phyloP scores from a whole-genome alignment of 352 stramenopile species.

The Thalassiosira ordinaria region DNA sequence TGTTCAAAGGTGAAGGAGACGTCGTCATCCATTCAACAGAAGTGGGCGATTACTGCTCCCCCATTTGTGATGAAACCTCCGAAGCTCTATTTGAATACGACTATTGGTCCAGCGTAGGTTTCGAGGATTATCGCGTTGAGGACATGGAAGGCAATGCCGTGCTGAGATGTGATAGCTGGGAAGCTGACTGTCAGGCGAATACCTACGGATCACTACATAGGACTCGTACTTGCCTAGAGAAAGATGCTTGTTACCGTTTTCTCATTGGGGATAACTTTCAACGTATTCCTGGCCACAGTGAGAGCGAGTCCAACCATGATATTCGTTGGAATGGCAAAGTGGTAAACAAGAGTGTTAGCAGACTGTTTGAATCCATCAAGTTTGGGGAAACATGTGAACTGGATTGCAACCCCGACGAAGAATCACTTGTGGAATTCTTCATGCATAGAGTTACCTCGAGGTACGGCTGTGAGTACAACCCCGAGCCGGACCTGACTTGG shows the following conservation, averaged over 20 bases:
- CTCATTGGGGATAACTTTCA: slow-evolving; percentile 3
- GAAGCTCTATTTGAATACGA: slow-evolving; percentile 1
- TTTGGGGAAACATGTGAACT: neutral
- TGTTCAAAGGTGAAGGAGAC: neutral
- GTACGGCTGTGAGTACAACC: neutral
- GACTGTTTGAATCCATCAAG: neutral
- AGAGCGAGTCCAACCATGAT: neutral
- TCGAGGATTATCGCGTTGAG: slow-evolving; percentile 3
- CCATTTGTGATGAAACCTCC: neutral
- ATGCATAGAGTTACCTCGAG: neutral
- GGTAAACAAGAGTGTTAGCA: neutral
- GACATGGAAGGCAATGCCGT: neutral
- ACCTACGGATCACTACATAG: neutral
- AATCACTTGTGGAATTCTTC: slow-evolving; percentile 7
- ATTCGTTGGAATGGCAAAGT: neutral
- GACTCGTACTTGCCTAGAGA: neutral
- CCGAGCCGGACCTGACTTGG: neutral
- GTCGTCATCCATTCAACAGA: neutral
- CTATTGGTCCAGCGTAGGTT: neutral
- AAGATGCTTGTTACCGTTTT: neutral
- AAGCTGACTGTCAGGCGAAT: neutral
- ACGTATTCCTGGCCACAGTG: neutral
- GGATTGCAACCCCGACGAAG: neutral
- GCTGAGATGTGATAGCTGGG: neutral
- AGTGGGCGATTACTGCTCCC: neutral